Conservation (phyloP, 345 rosid species). For the Eutrema japonicum region DNA sequence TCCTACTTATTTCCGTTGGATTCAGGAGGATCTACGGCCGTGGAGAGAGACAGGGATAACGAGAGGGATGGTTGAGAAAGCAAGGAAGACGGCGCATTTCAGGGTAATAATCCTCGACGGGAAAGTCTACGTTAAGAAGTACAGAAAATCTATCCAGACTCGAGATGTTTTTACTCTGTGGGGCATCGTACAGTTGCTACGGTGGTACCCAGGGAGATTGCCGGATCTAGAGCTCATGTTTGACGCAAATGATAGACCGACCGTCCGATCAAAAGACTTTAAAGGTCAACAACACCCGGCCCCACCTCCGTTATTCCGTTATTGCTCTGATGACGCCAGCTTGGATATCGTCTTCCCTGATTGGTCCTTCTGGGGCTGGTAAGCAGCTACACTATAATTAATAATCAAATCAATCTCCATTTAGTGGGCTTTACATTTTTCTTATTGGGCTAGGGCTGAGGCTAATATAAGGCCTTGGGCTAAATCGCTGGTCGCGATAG, state of each 20-base stretch:
- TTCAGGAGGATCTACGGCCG: constrained; percentile 74
- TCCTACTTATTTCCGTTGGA: constrained; percentile 76
- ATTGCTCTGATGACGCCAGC: constrained; percentile 56
- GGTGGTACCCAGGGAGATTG: constrained; percentile 66
- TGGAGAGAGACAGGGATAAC: constrained; percentile 69
- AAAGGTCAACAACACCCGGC: constrained; percentile 46
- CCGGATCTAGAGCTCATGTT: constrained; percentile 85
- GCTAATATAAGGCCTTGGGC: constrained; percentile 57
- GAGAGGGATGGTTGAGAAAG: constrained; percentile 59
- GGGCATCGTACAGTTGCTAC: constrained; percentile 77
- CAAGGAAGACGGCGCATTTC: constrained; percentile 59
- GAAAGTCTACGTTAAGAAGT: constrained; percentile 62
- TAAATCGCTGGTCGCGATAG: constrained; percentile 42
- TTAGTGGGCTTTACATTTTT: constrained; percentile 2
- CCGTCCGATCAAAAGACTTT: constrained; percentile 47
- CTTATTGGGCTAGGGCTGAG: constrained; percentile 51
- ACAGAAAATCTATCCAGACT: constrained; percentile 51
- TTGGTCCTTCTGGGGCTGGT: constrained; percentile 96
- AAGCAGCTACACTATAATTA: neutral
- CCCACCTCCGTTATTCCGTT: constrained; percentile 69
- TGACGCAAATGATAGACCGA: constrained; percentile 59
- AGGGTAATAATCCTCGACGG: constrained; percentile 62
- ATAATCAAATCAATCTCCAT: neutral
- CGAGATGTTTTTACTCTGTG: constrained; percentile 64
- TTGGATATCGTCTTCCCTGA: constrained; percentile 79